These are phyloP conservation scores for Fusarium irregulare DNA, from an alignment of 2,329 filamentous ascomycete species.

Conservation along the genomic window DNA sequence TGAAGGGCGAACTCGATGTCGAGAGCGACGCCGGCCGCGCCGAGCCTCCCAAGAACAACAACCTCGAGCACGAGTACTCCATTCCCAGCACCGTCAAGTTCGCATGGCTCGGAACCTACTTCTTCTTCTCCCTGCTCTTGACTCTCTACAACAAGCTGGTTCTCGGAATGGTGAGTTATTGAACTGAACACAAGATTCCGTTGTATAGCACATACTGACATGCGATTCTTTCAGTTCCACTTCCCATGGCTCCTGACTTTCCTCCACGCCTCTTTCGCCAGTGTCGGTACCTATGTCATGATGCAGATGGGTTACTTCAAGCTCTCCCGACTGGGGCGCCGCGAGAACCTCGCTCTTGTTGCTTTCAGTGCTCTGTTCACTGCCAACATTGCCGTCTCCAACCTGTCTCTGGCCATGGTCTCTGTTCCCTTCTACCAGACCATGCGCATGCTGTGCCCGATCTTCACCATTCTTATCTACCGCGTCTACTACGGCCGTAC, in stretches of 20 bases:
- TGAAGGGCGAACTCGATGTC: constrained; percentile 49
- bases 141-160: constrained; percentile 71
- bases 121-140: constrained; percentile 60
- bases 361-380: constrained; percentile 71
- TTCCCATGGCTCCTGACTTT: constrained; percentile 72
- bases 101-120: constrained; percentile 63
- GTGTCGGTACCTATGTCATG: constrained; percentile 65
- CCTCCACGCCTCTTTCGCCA: constrained; percentile 67
- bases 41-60: constrained; percentile 48
- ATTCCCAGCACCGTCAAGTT: constrained; percentile 60
- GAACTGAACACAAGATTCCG: too few relatives aligned
- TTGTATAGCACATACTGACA: constrained; percentile 27
- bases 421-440: constrained; percentile 76
- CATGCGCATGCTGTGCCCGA: constrained; percentile 69
- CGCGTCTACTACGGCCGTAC: constrained; percentile 65
- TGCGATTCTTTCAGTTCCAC: constrained; percentile 57
- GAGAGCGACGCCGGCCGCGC: constrained; percentile 48
- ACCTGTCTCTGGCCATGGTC: constrained; percentile 70
- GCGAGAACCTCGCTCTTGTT: constrained; percentile 66
- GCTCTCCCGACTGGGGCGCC: constrained; percentile 62
- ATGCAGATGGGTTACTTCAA: constrained; percentile 64
- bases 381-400: constrained; percentile 72
- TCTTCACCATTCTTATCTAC: constrained; percentile 72
- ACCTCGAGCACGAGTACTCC: constrained; percentile 59
- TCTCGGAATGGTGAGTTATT: constrained; percentile 58